Conservation (phyloP, 192 early-diverging fungal species). For the Coemansia sp. region DNA sequence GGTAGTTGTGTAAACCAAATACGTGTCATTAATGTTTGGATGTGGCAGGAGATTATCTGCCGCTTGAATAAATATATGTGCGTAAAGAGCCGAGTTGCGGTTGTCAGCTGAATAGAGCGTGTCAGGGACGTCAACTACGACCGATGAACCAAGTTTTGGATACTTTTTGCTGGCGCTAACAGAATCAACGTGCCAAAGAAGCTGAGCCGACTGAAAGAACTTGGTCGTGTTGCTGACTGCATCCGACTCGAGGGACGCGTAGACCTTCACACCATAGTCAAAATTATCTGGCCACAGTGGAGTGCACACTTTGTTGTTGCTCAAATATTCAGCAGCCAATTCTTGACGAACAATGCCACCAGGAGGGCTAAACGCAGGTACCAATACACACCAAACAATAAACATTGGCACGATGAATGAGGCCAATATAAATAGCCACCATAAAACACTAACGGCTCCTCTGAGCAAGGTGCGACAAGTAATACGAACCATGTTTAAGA, state of each 20-base stretch:
- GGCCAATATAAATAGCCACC: background rate
- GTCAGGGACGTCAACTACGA: background rate
- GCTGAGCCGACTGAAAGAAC: conserved; percentile 11
- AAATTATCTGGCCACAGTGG: conserved; percentile 9
- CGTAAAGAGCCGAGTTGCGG: background rate
- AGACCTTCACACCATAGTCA: conserved; percentile 13
- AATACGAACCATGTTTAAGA: background rate
- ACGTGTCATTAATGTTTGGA: conserved; percentile 7
- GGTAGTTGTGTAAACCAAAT: conserved; percentile 1
- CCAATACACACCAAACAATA: too few relatives aligned
- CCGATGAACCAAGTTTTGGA: background rate
- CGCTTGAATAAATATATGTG: conserved; percentile 10
- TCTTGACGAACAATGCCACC: background rate
- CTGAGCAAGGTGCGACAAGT: background rate
- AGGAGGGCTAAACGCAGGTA: background rate
- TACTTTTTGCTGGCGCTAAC: background rate
- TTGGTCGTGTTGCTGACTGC: background rate
- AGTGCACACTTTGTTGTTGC: background rate
- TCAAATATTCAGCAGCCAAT: background rate
- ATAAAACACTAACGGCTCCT: background rate
- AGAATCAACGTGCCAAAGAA: conserved; percentile 16
- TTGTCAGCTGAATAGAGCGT: background rate
- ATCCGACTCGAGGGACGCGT: background rate
- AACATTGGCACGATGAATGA: background rate
- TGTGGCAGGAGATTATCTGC: conserved; percentile 8